Base-by-base conservation (phyloP, 805 yeast species). In the Wickerhamomyces hampshirensis region DNA sequence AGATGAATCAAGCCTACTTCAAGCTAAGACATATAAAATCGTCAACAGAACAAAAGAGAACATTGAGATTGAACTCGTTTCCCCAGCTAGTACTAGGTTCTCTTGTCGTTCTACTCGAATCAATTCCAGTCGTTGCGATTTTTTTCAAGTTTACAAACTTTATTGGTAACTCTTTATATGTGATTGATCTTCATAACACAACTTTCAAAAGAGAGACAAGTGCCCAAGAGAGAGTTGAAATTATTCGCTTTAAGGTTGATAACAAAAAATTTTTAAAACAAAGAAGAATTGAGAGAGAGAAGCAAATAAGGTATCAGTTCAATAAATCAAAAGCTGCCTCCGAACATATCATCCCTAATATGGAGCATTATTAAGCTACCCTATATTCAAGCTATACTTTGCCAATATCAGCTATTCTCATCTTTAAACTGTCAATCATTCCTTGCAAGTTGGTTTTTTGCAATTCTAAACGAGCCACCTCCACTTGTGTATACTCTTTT, bases 391-490 rank as follows among this genome's bases (percentile, higher is more conserved):
- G n/a, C n/a, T n/a, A n/a, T n/a, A n/a, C n/a, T n/a, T n/a, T n/a
- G n/a, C n/a, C n/a, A n/a, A n/a, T n/a, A n/a, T n/a, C n/a, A n/a
- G n/a, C n/a, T n/a, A n/a, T n/a, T n/a, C n/a, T n/a, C n/a, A n/a
- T n/a, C n/a, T n/a, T n/a, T n/a, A n/a, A n/a, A n/a, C n/a, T n/a
- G n/a, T n/a, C n/a, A n/a, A n/a, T n/a, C n/a, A n/a, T n/a, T n/a
- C n/a, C n/a, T n/a, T n/a, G n/a, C n/a, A n/a, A n/a, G n/a, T n/a
- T n/a, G n/a, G n/a, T n/a, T n/a, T n/a, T n/a, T n/a, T n/a, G n/a
- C n/a, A n/a, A n/a, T n/a, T 21, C 24, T 21, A 35, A 13, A n/a
- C 26, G 21, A 4, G 3, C 31, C 31, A 39, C 12, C 13, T 37
- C 31, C 13, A 31, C 28, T 8, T 26, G 37, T n/a, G 26, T 26